Evolutionary conservation across 371 early-diverging fungal genomes (phyloP).

Genomic region (Mucor saturninus): DNA sequence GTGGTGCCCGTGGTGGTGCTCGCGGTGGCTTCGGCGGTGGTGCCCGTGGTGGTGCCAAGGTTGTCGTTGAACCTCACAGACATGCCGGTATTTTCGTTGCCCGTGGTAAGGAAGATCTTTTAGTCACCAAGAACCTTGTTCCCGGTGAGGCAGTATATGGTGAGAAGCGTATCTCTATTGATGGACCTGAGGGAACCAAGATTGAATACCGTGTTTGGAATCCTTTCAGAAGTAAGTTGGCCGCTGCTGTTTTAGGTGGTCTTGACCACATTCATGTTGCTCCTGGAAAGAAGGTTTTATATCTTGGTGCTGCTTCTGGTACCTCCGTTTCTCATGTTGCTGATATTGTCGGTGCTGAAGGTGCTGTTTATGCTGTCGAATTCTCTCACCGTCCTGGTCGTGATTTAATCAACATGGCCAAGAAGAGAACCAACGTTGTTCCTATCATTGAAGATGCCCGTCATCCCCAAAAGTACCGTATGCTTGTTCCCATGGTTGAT

Average conservation of each 20-base stretch:
- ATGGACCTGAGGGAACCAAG: slow-evolving; percentile 95
- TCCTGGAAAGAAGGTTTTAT: slow-evolving; percentile 98
- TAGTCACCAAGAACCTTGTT: slow-evolving; percentile 98
- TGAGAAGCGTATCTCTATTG: slow-evolving; percentile 98
- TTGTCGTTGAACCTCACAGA: slow-evolving; percentile 97
- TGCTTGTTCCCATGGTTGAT: slow-evolving; percentile 99
- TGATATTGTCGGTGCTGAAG: slow-evolving; percentile 98
- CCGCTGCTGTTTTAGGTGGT: slow-evolving; percentile 99
- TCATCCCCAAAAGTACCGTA: slow-evolving; percentile 99
- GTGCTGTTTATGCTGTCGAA: slow-evolving; percentile 99
- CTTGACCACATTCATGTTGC: slow-evolving; percentile 97
- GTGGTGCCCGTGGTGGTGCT: slow-evolving; percentile 34
- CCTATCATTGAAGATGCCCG: slow-evolving; percentile 99
- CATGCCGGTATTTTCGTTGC: slow-evolving; percentile 98
- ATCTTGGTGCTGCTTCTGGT: slow-evolving; percentile 99
- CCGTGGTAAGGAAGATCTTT: slow-evolving; percentile 98
- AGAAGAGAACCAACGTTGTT: slow-evolving; percentile 99
- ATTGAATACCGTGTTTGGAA: slow-evolving; percentile 99
- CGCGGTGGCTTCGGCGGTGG: slow-evolving; percentile 63
- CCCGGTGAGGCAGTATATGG: slow-evolving; percentile 99
- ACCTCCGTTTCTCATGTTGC: slow-evolving; percentile 99
- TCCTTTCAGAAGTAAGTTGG: slow-evolving; percentile 99
- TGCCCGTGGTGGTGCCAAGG: slow-evolving; percentile 88
- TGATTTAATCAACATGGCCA: slow-evolving; percentile 99
- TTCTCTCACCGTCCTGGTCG: slow-evolving; percentile 99